phyloP scores from a whole-genome alignment of 2,329 filamentous ascomycete genomes.

The Beauveria bassiana region DNA sequence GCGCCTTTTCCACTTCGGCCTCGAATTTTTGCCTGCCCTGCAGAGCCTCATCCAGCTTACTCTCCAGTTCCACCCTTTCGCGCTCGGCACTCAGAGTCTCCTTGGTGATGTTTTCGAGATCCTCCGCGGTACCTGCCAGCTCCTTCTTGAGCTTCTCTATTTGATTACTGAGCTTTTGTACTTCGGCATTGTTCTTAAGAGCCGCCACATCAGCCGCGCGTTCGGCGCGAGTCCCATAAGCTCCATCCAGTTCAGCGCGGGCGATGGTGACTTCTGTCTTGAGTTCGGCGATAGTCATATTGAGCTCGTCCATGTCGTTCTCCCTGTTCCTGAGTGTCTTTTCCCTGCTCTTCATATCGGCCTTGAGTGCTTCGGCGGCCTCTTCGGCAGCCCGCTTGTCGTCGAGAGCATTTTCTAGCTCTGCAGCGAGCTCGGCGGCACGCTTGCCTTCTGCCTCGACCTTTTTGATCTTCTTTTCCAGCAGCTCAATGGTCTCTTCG shows the following conservation, averaged over 20 bases:
- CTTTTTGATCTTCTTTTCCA: slow-evolving; percentile 34
- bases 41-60: slow-evolving; percentile 32
- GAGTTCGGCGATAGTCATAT: slow-evolving; percentile 46
- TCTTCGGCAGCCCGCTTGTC: slow-evolving; percentile 13
- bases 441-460: slow-evolving; percentile 24
- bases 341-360: slow-evolving; percentile 27
- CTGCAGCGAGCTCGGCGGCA: slow-evolving; percentile 18
- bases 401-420: slow-evolving; percentile 23
- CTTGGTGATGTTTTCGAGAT: slow-evolving; percentile 45
- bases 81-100: slow-evolving; percentile 43
- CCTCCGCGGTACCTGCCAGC: slow-evolving; percentile 41
- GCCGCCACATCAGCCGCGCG: slow-evolving; percentile 51
- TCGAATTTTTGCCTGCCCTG: slow-evolving; percentile 34
- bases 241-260: slow-evolving; percentile 54
- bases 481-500: slow-evolving; percentile 33
- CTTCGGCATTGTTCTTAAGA: slow-evolving; percentile 40
- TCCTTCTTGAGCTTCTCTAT: slow-evolving; percentile 44
- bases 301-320: slow-evolving; percentile 41
- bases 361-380: slow-evolving; percentile 14
- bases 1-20: slow-evolving; percentile 30
- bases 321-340: slow-evolving; percentile 41
- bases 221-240: slow-evolving; percentile 51
- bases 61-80: slow-evolving; percentile 40
- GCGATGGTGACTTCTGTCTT: slow-evolving; percentile 56
- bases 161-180: slow-evolving; percentile 37